These are phyloP conservation scores for Blastocystis sp. DNA, from an alignment of 352 stramenopile genomes.

Conservation along the genomic window DNA sequence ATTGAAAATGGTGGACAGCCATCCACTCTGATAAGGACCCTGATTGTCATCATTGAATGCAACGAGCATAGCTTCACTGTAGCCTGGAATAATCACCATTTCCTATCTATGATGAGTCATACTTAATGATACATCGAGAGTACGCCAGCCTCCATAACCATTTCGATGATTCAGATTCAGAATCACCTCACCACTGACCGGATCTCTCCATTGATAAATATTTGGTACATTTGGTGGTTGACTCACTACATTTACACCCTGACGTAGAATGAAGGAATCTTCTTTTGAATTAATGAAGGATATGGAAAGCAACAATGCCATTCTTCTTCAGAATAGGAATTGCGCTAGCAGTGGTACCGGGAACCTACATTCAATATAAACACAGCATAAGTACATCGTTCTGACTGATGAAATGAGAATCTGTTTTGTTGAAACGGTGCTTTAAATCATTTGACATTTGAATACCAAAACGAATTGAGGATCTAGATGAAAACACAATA, in stretches of 20 bases:
- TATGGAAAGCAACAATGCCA: conserved; percentile 57
- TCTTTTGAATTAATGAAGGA: not conserved
- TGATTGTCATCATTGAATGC: conserved; percentile 66
- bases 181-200: conserved; percentile 27
- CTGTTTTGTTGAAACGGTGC: conserved; percentile 50
- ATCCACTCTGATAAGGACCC: conserved; percentile 36
- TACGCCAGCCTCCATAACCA: conserved; percentile 44
- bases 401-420: conserved; percentile 55
- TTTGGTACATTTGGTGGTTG: conserved; percentile 63
- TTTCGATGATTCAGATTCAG: conserved; percentile 63
- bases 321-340: conserved; percentile 66
- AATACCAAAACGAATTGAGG: conserved; percentile 62
- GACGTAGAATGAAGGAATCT: conserved; percentile 25
- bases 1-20: conserved; percentile 43
- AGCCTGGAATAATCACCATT: conserved; percentile 57
- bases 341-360: not conserved
- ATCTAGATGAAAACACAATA: not conserved
- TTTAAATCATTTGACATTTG: conserved; percentile 64
- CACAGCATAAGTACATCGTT: not conserved
- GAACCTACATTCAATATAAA: not conserved
- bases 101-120: not conserved
- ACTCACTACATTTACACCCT: conserved; percentile 61
- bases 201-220: conserved; percentile 57
- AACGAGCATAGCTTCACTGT: conserved; percentile 57
- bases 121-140: not conserved